These are phyloP conservation scores for Hyaloraphidium curvatum DNA, from an alignment of 192 early-diverging fungal species.

Conservation along the genomic window DNA sequence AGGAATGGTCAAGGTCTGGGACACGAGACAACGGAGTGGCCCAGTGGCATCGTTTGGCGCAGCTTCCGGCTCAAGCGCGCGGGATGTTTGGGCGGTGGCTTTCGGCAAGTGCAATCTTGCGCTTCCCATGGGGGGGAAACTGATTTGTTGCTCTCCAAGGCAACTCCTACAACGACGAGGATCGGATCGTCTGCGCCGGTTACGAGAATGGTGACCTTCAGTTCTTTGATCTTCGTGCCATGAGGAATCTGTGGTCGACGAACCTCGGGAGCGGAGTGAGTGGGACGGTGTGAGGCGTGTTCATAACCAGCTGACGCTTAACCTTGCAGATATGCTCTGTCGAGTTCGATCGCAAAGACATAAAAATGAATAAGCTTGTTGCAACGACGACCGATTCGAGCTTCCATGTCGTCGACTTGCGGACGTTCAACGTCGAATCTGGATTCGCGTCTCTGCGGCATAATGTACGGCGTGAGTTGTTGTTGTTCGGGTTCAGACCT, in stretches of 20 bases:
- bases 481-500: neutral
- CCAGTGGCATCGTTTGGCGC: constrained; percentile 38
- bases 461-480: constrained; percentile 14
- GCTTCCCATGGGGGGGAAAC: neutral
- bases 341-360: constrained; percentile 36
- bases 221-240: constrained; percentile 40
- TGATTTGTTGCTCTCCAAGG: constrained; percentile 8
- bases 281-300: neutral
- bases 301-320: neutral
- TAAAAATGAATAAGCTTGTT: constrained; percentile 30
- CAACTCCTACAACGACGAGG: constrained; percentile 30
- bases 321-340: constrained; percentile 20
- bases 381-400: constrained; percentile 31
- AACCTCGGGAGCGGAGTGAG: constrained; percentile 49
- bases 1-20: constrained; percentile 58
- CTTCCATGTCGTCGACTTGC: constrained; percentile 31
- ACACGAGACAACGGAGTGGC: constrained; percentile 36
- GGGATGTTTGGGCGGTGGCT: constrained; percentile 46
- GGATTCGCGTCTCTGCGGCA: constrained; percentile 19
- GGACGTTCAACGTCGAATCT: constrained; percentile 26
- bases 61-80: constrained; percentile 16
- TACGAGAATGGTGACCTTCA: constrained; percentile 60
- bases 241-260: constrained; percentile 38
- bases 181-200: constrained; percentile 36
- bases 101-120: constrained; percentile 28